A percentile compares a stretch with the other conserved stretches of the same genome.
Conservation (phyloP, 2,329 filamentous ascomycete genomes). For the Colletotrichum aenigma region DNA sequence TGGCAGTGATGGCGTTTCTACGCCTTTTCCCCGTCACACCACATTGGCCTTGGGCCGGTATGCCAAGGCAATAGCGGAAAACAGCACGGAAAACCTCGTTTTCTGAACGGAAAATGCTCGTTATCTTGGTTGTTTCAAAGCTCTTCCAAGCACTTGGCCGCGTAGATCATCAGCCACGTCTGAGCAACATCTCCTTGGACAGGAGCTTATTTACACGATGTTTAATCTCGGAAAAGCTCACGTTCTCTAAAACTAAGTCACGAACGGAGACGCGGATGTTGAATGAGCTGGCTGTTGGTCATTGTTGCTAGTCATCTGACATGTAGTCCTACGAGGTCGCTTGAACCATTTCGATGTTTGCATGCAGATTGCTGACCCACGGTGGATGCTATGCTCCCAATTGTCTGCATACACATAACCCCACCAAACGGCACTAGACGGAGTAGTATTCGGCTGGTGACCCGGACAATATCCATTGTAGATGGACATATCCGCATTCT, state of each 20-base stretch:
- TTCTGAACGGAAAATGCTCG: neutral
- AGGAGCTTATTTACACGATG: neutral
- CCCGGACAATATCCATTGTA: neutral
- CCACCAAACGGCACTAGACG: neutral
- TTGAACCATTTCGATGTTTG: neutral
- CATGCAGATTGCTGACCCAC: neutral
- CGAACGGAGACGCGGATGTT: neutral
- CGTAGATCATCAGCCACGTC: neutral
- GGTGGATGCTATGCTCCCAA: neutral
- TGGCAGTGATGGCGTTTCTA: neutral
- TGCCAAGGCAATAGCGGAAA: conserved; percentile 14
- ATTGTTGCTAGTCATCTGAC: neutral
- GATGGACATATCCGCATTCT: neutral
- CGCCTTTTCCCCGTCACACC: neutral
- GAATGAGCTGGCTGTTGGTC: neutral
- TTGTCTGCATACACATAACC: neutral
- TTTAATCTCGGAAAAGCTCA: conserved; percentile 1
- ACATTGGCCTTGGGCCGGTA: neutral
- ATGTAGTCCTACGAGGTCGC: neutral
- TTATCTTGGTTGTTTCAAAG: neutral
- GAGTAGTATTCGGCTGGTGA: neutral
- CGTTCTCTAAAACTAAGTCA: neutral
- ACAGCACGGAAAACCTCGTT: neutral
- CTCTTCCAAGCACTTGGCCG: neutral
- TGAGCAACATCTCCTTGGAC: neutral